Evolutionary conservation across 495 filamentous ascomycete species (phyloP).

Genomic region (Penicillium bovifimosum): DNA sequence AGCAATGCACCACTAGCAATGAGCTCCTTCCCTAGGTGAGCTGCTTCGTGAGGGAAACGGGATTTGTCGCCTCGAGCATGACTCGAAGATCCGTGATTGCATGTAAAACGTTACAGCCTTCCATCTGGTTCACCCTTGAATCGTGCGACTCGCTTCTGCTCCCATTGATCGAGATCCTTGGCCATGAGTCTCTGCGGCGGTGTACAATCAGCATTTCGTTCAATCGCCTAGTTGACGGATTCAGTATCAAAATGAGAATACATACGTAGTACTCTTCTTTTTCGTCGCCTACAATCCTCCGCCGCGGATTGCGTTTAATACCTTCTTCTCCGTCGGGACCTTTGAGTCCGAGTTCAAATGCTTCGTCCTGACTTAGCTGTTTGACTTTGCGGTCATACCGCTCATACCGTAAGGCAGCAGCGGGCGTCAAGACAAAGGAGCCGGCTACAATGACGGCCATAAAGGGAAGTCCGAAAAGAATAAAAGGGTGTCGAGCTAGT

Average conservation of each 20-base stretch:
- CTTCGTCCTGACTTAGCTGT: slow-evolving; percentile 74
- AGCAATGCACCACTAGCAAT: background rate
- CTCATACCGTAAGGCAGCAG: slow-evolving; percentile 89
- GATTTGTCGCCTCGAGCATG: background rate
- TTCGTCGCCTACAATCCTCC: slow-evolving; percentile 49
- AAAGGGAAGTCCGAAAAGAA: slow-evolving; percentile 95
- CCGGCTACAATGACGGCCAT: slow-evolving; percentile 86
- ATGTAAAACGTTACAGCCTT: slow-evolving; percentile 48
- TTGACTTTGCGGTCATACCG: slow-evolving; percentile 81
- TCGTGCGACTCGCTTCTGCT: slow-evolving; percentile 86
- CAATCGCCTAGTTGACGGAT: slow-evolving; percentile 10
- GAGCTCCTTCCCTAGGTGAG: background rate
- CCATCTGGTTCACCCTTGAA: slow-evolving; percentile 88
- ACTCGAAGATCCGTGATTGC: background rate
- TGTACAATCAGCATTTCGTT: slow-evolving; percentile 4
- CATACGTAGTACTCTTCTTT: slow-evolving; percentile 94
- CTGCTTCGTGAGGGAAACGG: background rate
- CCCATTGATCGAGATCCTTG: slow-evolving; percentile 93
- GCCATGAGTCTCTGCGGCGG: slow-evolving; percentile 67
- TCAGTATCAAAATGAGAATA: background rate
- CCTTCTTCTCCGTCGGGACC: slow-evolving; percentile 41
- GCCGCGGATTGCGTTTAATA: slow-evolving; percentile 43
- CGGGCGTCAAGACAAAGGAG: slow-evolving; percentile 90
- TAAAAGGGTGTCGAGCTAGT: slow-evolving; percentile 73
- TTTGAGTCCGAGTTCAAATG: slow-evolving; percentile 63